phyloP scores from a whole-genome alignment of 2,329 filamentous ascomycete genomes.

The Trichoderma polysporum region DNA sequence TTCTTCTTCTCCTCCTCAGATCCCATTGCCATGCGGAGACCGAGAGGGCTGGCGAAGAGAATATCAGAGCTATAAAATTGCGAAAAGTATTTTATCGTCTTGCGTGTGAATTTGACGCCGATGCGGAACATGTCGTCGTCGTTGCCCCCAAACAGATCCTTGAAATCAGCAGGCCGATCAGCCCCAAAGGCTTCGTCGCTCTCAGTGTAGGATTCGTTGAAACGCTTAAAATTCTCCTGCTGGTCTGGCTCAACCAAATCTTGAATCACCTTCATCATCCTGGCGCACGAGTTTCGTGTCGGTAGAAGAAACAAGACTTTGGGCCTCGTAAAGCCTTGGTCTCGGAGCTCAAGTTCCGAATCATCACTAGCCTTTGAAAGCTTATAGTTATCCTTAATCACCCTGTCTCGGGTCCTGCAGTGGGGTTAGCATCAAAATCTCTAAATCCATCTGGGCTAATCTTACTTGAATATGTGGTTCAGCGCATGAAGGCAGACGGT shows the following conservation, averaged over 20 bases:
- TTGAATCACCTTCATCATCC: slow-evolving; percentile 74
- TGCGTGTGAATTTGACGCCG: slow-evolving; percentile 95
- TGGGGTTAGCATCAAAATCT: slow-evolving; percentile 18
- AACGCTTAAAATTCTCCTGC: slow-evolving; percentile 91
- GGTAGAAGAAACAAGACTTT: slow-evolving; percentile 90
- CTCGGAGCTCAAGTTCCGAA: slow-evolving; percentile 71
- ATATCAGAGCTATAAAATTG: slow-evolving; percentile 97
- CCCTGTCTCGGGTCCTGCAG: slow-evolving; percentile 73
- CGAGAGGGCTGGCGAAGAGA: slow-evolving; percentile 85
- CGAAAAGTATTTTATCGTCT: slow-evolving; percentile 91
- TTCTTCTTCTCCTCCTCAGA: slow-evolving; percentile 63
- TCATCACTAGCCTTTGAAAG: slow-evolving; percentile 65
- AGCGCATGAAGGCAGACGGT: slow-evolving; percentile 79
- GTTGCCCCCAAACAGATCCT: slow-evolving; percentile 87
- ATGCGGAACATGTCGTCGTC: slow-evolving; percentile 97
- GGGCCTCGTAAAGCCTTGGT: slow-evolving; percentile 93
- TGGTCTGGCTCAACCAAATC: slow-evolving; percentile 79
- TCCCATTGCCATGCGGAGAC: slow-evolving; percentile 86
- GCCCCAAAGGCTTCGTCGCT: slow-evolving; percentile 63
- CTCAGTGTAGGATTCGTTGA: slow-evolving; percentile 77
- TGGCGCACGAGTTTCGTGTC: slow-evolving; percentile 81
- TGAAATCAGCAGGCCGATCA: slow-evolving; percentile 82
- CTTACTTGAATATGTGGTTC: slow-evolving; percentile 86
- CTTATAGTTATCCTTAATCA: slow-evolving; percentile 88
- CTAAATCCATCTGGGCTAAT: background rate